Conservation (phyloP, 2,329 filamentous ascomycete species). For the Epichloe amarillans region DNA sequence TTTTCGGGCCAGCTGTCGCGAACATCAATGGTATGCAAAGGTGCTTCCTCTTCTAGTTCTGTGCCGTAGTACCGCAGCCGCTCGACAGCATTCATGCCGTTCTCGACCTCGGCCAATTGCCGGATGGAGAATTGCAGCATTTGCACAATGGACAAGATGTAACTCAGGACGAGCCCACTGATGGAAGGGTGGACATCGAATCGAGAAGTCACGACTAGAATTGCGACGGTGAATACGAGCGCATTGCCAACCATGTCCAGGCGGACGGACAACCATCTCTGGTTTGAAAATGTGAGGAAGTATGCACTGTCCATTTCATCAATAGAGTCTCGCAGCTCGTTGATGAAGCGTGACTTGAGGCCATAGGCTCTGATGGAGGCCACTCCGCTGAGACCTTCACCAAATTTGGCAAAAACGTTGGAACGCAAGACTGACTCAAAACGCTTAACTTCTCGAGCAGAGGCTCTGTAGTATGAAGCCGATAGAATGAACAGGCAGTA, state of each 20-base stretch:
- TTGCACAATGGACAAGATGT: slow-evolving; percentile 85
- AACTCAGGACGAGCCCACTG: slow-evolving; percentile 76
- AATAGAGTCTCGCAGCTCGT: slow-evolving; percentile 56
- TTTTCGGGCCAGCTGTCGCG: slow-evolving; percentile 69
- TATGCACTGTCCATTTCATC: slow-evolving; percentile 92
- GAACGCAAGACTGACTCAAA: slow-evolving; percentile 85
- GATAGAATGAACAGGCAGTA: slow-evolving; percentile 69
- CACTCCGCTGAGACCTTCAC: slow-evolving; percentile 73
- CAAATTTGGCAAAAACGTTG: slow-evolving; percentile 78
- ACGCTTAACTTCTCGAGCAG: slow-evolving; percentile 86
- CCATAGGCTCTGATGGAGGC: slow-evolving; percentile 85
- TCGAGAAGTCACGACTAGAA: slow-evolving; percentile 82
- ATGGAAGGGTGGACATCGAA: slow-evolving; percentile 78
- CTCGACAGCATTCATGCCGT: slow-evolving; percentile 95
- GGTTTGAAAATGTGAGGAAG: slow-evolving; percentile 89
- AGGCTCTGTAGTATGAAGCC: slow-evolving; percentile 77
- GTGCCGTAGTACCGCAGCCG: slow-evolving; percentile 82
- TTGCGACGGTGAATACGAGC: slow-evolving; percentile 76
- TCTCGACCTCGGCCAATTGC: slow-evolving; percentile 89
- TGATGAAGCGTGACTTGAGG: slow-evolving; percentile 60
- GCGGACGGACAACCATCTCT: slow-evolving; percentile 80
- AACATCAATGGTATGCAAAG: slow-evolving; percentile 62
- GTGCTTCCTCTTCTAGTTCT: slow-evolving; percentile 77
- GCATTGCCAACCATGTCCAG: slow-evolving; percentile 74
- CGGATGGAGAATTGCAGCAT: slow-evolving; percentile 94